Conservation (phyloP, 306 rosid species). For the Inga laurina region DNA sequence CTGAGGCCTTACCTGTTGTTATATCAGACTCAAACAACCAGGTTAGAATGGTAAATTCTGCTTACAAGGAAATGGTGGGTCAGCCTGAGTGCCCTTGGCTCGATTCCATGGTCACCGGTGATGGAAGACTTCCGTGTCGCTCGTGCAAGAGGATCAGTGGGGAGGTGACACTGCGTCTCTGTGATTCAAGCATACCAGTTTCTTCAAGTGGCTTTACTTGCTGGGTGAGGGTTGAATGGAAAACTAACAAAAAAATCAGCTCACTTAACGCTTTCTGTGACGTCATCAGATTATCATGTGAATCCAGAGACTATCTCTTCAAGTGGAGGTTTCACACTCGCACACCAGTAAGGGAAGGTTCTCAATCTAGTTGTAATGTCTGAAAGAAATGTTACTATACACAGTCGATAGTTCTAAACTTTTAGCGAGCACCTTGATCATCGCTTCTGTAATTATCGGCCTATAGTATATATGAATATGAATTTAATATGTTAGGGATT, state of each 20-base stretch:
- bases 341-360: constrained; percentile 47
- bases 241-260: constrained; percentile 41
- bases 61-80: constrained; percentile 87
- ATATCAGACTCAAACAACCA: constrained; percentile 82
- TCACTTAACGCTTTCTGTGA: constrained; percentile 73
- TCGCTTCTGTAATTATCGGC: not conserved
- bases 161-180: constrained; percentile 60
- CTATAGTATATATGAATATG: not conserved
- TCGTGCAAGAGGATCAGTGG: constrained; percentile 78
- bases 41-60: constrained; percentile 80
- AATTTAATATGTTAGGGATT: not conserved
- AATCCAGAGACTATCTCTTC: constrained; percentile 73
- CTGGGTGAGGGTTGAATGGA: constrained; percentile 96
- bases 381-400: constrained; percentile 32
- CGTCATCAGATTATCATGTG: constrained; percentile 60
- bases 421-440: not conserved
- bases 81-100: constrained; percentile 93
- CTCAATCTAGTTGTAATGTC: constrained; percentile 48
- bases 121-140: constrained; percentile 1
- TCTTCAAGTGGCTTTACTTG: constrained; percentile 78
- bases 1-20: constrained; percentile 67
- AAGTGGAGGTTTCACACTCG: constrained; percentile 84
- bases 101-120: constrained; percentile 46
- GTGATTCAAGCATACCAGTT: constrained; percentile 49
- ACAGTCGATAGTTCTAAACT: not conserved